Evolutionary conservation across 345 rosid genomes (phyloP).

Genomic region (Brassica incana): DNA sequence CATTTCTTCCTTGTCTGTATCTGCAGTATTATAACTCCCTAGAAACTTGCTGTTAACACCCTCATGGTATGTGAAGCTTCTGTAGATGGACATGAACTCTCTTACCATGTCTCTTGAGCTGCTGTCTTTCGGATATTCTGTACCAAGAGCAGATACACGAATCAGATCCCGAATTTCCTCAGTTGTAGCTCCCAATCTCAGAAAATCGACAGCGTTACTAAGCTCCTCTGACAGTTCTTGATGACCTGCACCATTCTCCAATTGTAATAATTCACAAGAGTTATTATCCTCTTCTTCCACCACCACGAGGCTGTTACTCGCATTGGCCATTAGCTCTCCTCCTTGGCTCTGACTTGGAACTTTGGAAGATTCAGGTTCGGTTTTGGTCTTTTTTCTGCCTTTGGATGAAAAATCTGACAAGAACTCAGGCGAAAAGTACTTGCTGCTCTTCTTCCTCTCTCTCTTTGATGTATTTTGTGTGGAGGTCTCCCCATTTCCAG

Average conservation of each 20-base stretch:
- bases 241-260: conserved; percentile 34
- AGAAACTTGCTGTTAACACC: conserved; percentile 42
- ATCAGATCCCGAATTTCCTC: conserved; percentile 52
- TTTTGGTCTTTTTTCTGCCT: conserved; percentile 31
- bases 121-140: conserved; percentile 39
- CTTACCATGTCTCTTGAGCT: conserved; percentile 45
- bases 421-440: conserved; percentile 79
- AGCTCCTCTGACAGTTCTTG: conserved; percentile 37
- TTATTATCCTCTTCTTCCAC: conserved; percentile 18
- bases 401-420: conserved; percentile 40
- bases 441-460: conserved; percentile 94
- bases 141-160: conserved; percentile 54
- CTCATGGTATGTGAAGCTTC: conserved; percentile 56
- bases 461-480: conserved; percentile 43
- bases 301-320: conserved; percentile 29
- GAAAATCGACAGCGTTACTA: conserved; percentile 36
- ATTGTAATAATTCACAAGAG: neutral
- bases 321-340: conserved; percentile 35
- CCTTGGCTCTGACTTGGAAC: conserved; percentile 34
- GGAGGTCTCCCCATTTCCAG: conserved; percentile 34
- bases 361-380: conserved; percentile 33
- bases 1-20: conserved; percentile 26
- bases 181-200: conserved; percentile 50
- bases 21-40: conserved; percentile 40
- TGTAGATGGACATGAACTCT: conserved; percentile 58